These are phyloP conservation scores for Psilocybe cubensis DNA, from an alignment of 768 basidiomycete genomes.

Conservation along the genomic window DNA sequence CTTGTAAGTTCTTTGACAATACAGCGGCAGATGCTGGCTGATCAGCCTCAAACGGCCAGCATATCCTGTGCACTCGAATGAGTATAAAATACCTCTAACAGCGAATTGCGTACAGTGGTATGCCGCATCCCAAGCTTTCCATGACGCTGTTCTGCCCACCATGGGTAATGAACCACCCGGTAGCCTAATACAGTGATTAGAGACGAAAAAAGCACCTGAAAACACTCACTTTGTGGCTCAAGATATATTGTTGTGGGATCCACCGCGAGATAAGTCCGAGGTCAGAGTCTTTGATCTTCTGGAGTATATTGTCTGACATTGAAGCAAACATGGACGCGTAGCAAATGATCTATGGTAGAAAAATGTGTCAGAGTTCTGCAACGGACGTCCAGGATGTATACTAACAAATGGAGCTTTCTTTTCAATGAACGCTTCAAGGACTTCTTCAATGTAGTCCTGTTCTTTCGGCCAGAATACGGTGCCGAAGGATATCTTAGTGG, in stretches of 20 bases:
- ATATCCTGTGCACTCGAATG: neutral
- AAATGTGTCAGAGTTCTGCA: neutral
- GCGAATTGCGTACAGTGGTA: constrained; percentile 2
- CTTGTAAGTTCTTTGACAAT: neutral
- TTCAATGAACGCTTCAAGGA: constrained; percentile 5
- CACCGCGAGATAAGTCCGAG: constrained; percentile 3
- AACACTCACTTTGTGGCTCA: neutral
- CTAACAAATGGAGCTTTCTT: constrained; percentile 5
- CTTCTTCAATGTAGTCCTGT: constrained; percentile 4
- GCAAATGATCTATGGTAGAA: neutral
- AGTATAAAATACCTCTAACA: neutral
- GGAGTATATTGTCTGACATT: neutral
- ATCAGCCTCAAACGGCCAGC: constrained; percentile 4
- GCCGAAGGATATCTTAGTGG: constrained; percentile 4
- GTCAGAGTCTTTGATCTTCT: neutral
- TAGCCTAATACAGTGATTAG: neutral
- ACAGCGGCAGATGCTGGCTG: neutral
- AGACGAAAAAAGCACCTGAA: neutral
- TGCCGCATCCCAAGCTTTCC: constrained; percentile 7
- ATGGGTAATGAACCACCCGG: constrained; percentile 15
- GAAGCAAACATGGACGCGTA: constrained; percentile 5
- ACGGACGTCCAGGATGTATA: neutral
- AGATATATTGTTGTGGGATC: constrained; percentile 7
- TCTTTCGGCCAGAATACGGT: neutral
- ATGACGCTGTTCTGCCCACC: constrained; percentile 7